These are phyloP conservation scores for Pseudisothecium myosuroides DNA, from an alignment of 225 moss, liverwort and hornwort genomes.

Conservation along the genomic window DNA sequence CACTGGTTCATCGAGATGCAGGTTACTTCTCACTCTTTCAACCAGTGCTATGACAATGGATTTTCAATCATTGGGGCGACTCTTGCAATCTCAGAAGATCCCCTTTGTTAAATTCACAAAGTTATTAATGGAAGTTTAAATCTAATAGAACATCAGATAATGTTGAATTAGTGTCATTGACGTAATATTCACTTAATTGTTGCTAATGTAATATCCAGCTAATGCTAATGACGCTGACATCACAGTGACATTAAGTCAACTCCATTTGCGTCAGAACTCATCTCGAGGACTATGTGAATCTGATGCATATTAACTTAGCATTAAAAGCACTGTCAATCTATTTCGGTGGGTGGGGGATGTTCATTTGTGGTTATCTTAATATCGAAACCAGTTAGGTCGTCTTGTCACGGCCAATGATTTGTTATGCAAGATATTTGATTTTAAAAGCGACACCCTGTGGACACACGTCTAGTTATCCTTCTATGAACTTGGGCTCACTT, in stretches of 20 bases:
- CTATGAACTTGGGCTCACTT: not conserved
- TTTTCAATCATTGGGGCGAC: not conserved
- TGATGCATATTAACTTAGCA: not conserved
- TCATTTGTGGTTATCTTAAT: not conserved
- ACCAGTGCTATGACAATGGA: not conserved
- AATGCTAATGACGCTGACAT: not conserved
- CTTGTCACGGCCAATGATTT: not conserved
- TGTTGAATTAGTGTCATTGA: not conserved
- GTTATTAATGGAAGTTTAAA: not conserved
- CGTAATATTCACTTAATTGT: not conserved
- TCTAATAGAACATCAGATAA: not conserved
- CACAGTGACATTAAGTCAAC: not conserved
- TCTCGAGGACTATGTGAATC: not conserved
- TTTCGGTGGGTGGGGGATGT: not conserved
- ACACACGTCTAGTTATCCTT: not conserved
- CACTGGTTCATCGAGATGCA: slow-evolving; percentile 86
- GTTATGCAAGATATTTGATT: not conserved
- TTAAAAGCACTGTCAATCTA: not conserved
- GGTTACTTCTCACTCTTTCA: slow-evolving; percentile 26
- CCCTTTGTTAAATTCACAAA: not conserved
- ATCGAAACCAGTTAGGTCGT: not conserved
- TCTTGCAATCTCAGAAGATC: not conserved
- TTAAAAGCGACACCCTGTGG: not conserved
- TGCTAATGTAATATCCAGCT: not conserved
- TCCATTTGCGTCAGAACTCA: not conserved